Evolutionary conservation across 1,284 basidiomycete species (phyloP).

Genomic region (Sanghuangporus baumii): DNA sequence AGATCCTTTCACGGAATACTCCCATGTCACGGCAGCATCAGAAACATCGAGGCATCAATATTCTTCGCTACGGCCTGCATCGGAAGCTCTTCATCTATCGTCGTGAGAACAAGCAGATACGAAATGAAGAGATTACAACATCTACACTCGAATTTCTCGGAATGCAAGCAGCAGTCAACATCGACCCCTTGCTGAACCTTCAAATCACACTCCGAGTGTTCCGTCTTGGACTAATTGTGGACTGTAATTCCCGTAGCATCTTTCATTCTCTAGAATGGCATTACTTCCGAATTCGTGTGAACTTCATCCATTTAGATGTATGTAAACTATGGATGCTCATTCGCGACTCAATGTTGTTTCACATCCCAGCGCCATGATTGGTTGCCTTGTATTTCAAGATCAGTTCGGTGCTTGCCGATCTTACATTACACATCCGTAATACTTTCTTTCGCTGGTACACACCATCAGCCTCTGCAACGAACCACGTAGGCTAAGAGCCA

Average conservation of each 20-base stretch:
- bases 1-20: neutral
- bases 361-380: too few relatives aligned
- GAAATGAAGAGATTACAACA: neutral
- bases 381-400: too few relatives aligned
- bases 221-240: neutral
- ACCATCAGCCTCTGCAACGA: too few relatives aligned
- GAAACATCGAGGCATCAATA: neutral
- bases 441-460: too few relatives aligned
- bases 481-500: too few relatives aligned
- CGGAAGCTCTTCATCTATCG: neutral
- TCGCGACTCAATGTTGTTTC: too few relatives aligned
- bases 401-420: too few relatives aligned
- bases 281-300: too few relatives aligned
- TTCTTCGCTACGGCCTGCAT: neutral
- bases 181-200: neutral
- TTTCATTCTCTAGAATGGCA: too few relatives aligned
- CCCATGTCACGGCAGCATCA: neutral
- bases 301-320: too few relatives aligned
- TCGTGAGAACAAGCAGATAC: neutral
- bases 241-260: neutral
- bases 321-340: too few relatives aligned
- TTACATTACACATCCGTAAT: too few relatives aligned
- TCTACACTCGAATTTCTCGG: neutral
- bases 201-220: neutral
- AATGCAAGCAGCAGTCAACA: neutral